These are phyloP conservation scores for Candida piceae DNA, from an alignment of 805 yeast genomes.

Conservation along the genomic window DNA sequence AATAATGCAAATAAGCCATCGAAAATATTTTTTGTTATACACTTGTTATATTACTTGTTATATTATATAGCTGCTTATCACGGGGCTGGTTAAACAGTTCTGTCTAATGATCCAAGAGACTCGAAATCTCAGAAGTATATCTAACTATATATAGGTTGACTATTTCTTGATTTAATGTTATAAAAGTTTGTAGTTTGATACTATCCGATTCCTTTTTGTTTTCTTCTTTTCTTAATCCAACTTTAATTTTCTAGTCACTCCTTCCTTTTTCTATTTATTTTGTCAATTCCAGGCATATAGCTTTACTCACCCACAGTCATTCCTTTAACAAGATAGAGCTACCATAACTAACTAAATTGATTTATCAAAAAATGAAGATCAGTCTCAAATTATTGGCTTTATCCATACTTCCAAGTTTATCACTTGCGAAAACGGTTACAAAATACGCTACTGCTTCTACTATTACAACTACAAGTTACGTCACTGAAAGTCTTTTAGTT, in stretches of 20 bases:
- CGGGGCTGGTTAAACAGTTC: too few relatives aligned
- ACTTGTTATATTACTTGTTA: too few relatives aligned
- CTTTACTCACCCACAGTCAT: neutral
- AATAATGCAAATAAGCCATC: too few relatives aligned
- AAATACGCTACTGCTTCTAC: constrained; percentile 27
- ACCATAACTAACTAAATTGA: neutral
- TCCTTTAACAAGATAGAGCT: neutral
- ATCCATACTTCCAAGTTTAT: constrained; percentile 1
- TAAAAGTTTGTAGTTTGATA: too few relatives aligned
- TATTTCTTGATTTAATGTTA: too few relatives aligned
- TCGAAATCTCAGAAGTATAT: too few relatives aligned
- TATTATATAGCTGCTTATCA: too few relatives aligned
- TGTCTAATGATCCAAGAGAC: too few relatives aligned
- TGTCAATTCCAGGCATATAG: neutral
- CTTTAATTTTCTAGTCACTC: neutral
- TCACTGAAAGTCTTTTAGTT: constrained; percentile 8
- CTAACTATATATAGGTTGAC: too few relatives aligned
- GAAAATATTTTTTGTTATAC: too few relatives aligned
- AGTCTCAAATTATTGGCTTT: neutral
- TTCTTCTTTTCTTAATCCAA: too few relatives aligned
- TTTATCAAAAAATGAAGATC: neutral
- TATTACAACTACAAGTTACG: constrained; percentile 20
- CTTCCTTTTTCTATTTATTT: neutral
- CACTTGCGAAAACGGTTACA: constrained; percentile 8
- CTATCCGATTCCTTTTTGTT: too few relatives aligned